These are phyloP conservation scores for Ophiocordyceps unilateralis DNA, from an alignment of 2,329 filamentous ascomycete genomes.

Conservation along the genomic window DNA sequence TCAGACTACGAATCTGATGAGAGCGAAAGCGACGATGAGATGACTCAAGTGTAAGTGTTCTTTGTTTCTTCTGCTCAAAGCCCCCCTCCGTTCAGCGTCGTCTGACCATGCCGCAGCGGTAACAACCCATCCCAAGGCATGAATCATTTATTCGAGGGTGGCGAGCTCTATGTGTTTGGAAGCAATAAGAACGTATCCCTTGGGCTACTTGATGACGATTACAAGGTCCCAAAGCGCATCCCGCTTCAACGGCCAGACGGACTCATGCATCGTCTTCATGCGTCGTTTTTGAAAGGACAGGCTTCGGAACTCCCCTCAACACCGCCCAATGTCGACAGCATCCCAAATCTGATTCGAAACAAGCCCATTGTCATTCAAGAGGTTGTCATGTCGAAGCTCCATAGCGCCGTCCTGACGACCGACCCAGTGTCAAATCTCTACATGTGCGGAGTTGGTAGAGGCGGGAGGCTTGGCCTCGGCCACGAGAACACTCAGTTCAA, in stretches of 20 bases:
- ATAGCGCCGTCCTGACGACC: conserved; percentile 73
- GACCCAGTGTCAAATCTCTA: conserved; percentile 85
- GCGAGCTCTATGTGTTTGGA: conserved; percentile 85
- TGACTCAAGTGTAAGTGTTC: conserved; percentile 12
- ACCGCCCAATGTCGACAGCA: conserved; percentile 24
- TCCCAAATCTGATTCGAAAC: conserved; percentile 58
- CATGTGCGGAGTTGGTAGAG: conserved; percentile 79
- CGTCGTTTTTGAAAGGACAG: conserved; percentile 41
- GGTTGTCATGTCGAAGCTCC: conserved; percentile 75
- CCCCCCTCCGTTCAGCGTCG: not conserved
- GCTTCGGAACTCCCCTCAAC: conserved; percentile 14
- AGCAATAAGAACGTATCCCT: conserved; percentile 92
- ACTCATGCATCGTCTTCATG: conserved; percentile 56
- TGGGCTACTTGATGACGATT: conserved; percentile 88
- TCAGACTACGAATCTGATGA: conserved; percentile 37
- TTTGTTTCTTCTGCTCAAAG: too few relatives aligned
- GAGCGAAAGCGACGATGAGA: conserved; percentile 25
- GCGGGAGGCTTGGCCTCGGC: conserved; percentile 74
- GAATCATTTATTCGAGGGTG: conserved; percentile 29
- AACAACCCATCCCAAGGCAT: conserved; percentile 5
- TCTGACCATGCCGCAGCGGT: conserved; percentile 7
- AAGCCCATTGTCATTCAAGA: conserved; percentile 63
- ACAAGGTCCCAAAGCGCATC: conserved; percentile 81
- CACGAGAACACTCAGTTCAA: conserved; percentile 80
- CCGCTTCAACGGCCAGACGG: conserved; percentile 59